Evolutionary conservation across 2,329 filamentous ascomycete species (phyloP), one percentile per base, ranked within the genome.

Genomic region (Thermoascus crustaceus): DNA sequence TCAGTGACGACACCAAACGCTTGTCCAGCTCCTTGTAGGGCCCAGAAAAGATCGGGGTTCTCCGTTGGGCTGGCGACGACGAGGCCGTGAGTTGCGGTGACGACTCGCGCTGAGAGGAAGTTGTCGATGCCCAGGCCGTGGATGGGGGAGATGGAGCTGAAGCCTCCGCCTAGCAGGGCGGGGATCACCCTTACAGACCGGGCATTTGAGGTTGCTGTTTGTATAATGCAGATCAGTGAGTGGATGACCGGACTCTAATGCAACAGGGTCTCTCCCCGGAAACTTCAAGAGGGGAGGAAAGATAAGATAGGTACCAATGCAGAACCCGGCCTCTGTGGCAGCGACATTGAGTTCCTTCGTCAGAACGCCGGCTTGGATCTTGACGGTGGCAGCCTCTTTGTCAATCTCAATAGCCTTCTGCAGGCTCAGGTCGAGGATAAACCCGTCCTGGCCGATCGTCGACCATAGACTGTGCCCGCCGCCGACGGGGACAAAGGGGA

Each of bases 31-130:
- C 49, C 49, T 31, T 49, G 46, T 7, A 52, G 29, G 10, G 47
- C 47, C 46, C 46, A 49, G 37, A 48, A 49, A 3, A 52, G 38
- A 34, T 52, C 49, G 1, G 39, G 21, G 30, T 50, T 37, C 19
- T 30, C 9, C 10, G 41, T 13, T 4, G 14, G 13, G 11, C 11
- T 29, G 4, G 25, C 25, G 10, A 29, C 17, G 6, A 29, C 25
- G 4, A 29, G 25, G 25, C 25, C 25, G 8, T 14, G 3, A 8
- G 25, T 16, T 14, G 25, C 13, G 8, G 25, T 29, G 7, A 29
- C 25, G n/a, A 29, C 17, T 6, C 25, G 11, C 2, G 13, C 25
- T 14, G 25, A 29, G 25, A 29, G 25, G 2, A 29, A 8, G 25
- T 16, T 29, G 13, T 29, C 25, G 11, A 29, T 16, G 4, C 13